A percentile compares a stretch with the other conserved stretches of the same genome.
Conservation (phyloP, 768 basidiomycete genomes). For the Cystofilobasidium macerans region DNA sequence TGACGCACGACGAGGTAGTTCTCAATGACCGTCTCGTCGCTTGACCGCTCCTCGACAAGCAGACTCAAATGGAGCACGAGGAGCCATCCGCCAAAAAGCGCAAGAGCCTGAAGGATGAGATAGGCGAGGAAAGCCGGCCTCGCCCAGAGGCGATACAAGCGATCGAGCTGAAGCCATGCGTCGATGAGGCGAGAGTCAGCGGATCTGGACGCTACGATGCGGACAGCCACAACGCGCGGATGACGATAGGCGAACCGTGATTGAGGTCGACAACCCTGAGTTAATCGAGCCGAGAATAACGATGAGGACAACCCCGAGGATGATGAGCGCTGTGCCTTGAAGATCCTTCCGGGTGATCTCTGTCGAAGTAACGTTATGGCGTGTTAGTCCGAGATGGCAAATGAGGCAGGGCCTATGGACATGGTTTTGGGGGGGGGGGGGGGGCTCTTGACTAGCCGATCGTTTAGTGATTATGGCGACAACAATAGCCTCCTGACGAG, state of each 20-base stretch:
- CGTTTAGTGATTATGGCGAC: too few relatives aligned
- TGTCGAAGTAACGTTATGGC: not conserved
- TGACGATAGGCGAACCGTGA: conserved; percentile 10
- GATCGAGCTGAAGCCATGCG: conserved; percentile 17
- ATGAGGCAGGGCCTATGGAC: too few relatives aligned
- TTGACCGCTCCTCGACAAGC: not conserved
- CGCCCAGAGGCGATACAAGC: conserved; percentile 12
- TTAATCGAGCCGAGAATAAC: conserved; percentile 18
- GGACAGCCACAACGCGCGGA: too few relatives aligned
- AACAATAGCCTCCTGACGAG: too few relatives aligned
- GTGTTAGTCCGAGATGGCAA: too few relatives aligned
- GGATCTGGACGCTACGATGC: too few relatives aligned
- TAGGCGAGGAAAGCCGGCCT: conserved; percentile 17
- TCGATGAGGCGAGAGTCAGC: not conserved
- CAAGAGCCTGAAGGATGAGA: conserved; percentile 11
- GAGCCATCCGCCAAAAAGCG: conserved; percentile 7
- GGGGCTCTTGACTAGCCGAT: too few relatives aligned
- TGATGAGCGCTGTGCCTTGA: conserved; percentile 20
- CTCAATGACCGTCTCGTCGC: conserved; percentile 12
- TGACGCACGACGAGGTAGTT: not conserved
- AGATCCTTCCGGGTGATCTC: conserved; percentile 12
- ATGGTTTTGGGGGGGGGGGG: too few relatives aligned
- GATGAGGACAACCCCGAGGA: conserved; percentile 21
- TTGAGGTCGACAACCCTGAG: conserved; percentile 21
- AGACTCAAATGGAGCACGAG: not conserved